These are phyloP conservation scores for Mallotus repandus DNA, from an alignment of 441 rosid genomes.

Conservation along the genomic window DNA sequence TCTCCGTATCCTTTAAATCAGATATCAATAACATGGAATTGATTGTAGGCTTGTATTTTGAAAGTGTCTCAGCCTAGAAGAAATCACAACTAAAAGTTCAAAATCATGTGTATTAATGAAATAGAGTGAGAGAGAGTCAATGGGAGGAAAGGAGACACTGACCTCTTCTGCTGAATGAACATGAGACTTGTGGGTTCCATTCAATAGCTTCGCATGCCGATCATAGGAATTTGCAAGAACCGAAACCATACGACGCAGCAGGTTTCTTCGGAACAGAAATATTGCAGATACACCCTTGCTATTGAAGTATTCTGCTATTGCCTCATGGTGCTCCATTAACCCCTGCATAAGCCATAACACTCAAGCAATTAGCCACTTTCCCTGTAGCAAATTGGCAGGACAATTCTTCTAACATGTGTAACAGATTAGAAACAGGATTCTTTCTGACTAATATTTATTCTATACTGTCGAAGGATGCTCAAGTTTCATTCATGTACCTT, in stretches of 20 bases:
- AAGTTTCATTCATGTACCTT: background rate
- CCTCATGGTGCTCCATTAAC: constrained; percentile 59
- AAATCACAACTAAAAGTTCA: constrained; percentile 24
- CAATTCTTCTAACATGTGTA: too few relatives aligned
- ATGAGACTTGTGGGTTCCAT: constrained; percentile 96
- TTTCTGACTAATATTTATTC: background rate
- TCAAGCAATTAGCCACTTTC: background rate
- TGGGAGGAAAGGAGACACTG: background rate
- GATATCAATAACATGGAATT: constrained; percentile 61
- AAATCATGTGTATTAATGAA: constrained; percentile 8
- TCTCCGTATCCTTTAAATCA: constrained; percentile 58
- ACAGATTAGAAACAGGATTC: background rate
- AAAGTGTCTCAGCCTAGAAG: constrained; percentile 66
- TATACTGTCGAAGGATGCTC: background rate
- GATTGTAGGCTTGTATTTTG: constrained; percentile 68
- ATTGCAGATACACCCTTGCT: constrained; percentile 67
- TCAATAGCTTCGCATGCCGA: constrained; percentile 77
- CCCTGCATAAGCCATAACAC: constrained; percentile 48
- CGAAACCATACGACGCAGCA: constrained; percentile 83
- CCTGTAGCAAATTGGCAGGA: background rate
- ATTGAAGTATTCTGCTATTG: constrained; percentile 74
- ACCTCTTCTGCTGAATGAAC: constrained; percentile 94
- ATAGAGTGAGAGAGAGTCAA: background rate
- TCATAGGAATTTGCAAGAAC: constrained; percentile 84
- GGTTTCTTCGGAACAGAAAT: constrained; percentile 77